phyloP scores from a whole-genome alignment of 768 basidiomycete species.

The Rubroboletus pulcherrimus region DNA sequence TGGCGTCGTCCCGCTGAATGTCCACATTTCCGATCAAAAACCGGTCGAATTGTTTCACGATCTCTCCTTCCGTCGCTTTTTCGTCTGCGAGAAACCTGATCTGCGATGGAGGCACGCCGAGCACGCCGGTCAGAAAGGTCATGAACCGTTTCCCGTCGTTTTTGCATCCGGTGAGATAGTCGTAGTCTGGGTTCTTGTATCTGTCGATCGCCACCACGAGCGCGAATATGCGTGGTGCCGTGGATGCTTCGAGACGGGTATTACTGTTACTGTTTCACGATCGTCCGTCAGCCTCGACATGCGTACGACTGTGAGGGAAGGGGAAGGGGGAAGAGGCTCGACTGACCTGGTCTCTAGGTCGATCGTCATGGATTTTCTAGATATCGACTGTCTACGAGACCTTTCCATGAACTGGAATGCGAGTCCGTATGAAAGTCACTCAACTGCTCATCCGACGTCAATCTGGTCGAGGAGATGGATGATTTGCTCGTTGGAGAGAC shows the following conservation, averaged over 20 bases:
- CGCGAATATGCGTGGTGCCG: conserved; percentile 14
- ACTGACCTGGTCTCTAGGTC: conserved; percentile 5
- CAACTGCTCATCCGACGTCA: conserved; percentile 9
- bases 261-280: background rate
- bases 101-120: conserved; percentile 11
- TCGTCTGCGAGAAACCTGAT: conserved; percentile 16
- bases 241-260: background rate
- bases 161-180: conserved; percentile 13
- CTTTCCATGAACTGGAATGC: background rate
- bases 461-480: background rate
- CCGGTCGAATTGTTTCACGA: conserved; percentile 1
- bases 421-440: background rate
- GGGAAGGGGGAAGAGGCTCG: background rate
- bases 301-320: background rate
- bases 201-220: conserved; percentile 16
- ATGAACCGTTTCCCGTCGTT: conserved; percentile 17
- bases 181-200: background rate
- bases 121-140: conserved; percentile 3
- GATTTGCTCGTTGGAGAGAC: background rate
- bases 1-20: conserved; percentile 14
- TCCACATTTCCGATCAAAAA: conserved; percentile 10
- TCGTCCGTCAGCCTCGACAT: background rate
- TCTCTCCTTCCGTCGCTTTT: conserved; percentile 7
- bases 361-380: conserved; percentile 4
- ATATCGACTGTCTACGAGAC: background rate